Percentiles rank a stretch among this genome's conserved stretches.
phyloP scores from a whole-genome alignment of 176 grass and related monocot genomes.

The Urochloa ruziziensis region DNA sequence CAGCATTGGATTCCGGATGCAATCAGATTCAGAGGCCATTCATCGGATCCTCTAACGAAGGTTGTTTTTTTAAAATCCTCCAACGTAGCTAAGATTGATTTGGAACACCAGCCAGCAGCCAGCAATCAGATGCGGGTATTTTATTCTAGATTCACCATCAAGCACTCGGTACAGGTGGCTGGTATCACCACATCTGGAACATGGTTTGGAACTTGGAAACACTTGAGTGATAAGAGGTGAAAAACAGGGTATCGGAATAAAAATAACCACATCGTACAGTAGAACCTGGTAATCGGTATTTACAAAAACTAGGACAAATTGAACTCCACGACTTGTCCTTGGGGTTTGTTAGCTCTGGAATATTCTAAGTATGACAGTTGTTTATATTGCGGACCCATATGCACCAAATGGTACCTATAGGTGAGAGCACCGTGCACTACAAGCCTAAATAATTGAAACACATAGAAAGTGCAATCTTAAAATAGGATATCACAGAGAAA shows the following conservation, averaged over 20 bases:
- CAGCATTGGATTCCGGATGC: neutral
- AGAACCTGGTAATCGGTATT: neutral
- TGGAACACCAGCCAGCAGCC: constrained; percentile 21
- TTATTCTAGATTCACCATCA: neutral
- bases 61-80: neutral
- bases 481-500: constrained; percentile 14
- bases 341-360: neutral
- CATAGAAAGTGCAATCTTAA: neutral
- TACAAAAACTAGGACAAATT: neutral
- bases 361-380: neutral
- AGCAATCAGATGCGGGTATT: neutral
- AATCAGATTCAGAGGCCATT: neutral
- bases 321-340: neutral
- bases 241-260: neutral
- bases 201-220: neutral
- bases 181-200: neutral
- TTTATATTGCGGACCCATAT: constrained; percentile 25
- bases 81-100: neutral
- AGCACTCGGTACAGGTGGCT: neutral
- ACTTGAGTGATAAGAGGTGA: neutral
- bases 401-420: constrained; percentile 23
- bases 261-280: neutral
- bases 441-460: constrained; percentile 35
- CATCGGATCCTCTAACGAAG: constrained; percentile 13
- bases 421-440: constrained; percentile 19